Evolutionary conservation across 1,139 yeast genomes (phyloP), one percentile per base, ranked within the genome.

Genomic region (Sugiyamaella castrensis): DNA sequence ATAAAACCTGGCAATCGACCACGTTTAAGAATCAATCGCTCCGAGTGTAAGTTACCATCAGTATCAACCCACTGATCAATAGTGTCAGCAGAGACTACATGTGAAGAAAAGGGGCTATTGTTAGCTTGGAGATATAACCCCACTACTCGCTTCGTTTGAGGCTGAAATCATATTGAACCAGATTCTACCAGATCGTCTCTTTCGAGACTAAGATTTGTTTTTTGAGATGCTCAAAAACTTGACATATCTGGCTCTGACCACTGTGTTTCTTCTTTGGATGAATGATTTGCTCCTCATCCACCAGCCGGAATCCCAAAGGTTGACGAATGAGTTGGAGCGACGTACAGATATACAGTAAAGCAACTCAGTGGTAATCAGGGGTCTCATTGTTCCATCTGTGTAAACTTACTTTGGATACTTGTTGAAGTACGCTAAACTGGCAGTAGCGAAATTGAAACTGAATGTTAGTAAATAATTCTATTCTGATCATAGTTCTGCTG

Each of bases 1-100:
- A 86, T 81, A 77, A 94, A 89, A 38, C 73, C 69, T 4, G 98
- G 98, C 43, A 91, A 72, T 57, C 88, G 74, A 6, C 98, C 98
- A 1, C 80, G 73, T 64, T 92, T 92, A 57, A 80, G 79, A 51
- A 91, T 81, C 41, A 92, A 70, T 59, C 92, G 76, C 8, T 95
- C 87, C 34, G 87, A 81, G 58, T 81, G 77, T 46, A 89, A 74
- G 47, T 81, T 73, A 11, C 44, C 95, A 12, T 79, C 68, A 0
- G 65, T 63, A 57, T 85, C 91, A 28, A 84, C 73, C 55, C 71
- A 68, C 40, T 72, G 73, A 39, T 81, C 81, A 27, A 87, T 67
- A 2, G 96, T 87, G 64, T 92, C 98, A 36, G 82, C 82, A 11
- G 95, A 84, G 41, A 84, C 72, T 11, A 92, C 97, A 70, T 92